These are phyloP conservation scores for Thuidium tamariscinum DNA, from an alignment of 225 moss, liverwort and hornwort species.

Conservation along the genomic window DNA sequence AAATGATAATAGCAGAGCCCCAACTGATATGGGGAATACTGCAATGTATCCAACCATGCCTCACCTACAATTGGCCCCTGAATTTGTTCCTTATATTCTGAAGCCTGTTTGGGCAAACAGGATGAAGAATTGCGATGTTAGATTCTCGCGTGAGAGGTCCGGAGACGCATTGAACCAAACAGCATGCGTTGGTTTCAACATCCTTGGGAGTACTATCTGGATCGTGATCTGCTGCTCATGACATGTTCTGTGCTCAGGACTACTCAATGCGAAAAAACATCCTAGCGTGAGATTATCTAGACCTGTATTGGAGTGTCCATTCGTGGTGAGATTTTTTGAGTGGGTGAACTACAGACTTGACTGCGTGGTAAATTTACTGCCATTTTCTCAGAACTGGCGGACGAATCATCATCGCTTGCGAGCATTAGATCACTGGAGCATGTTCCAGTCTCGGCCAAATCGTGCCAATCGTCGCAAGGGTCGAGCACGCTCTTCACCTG, in stretches of 20 bases:
- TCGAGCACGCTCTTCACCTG: conserved; percentile 47
- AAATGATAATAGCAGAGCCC: neutral
- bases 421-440: neutral
- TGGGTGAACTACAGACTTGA: neutral
- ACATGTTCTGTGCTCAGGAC: neutral
- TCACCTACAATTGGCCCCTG: neutral
- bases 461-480: conserved; percentile 32
- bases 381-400: neutral
- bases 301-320: conserved; percentile 1
- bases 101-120: neutral
- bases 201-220: neutral
- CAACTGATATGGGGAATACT: neutral
- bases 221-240: neutral
- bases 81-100: neutral
- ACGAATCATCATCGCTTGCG: conserved; percentile 7
- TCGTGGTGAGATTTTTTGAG: neutral
- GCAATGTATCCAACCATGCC: neutral
- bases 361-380: neutral
- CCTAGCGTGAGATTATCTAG: neutral
- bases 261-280: neutral
- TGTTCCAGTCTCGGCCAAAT: neutral
- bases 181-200: neutral
- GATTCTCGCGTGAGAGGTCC: neutral
- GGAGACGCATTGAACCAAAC: neutral
- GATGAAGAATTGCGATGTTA: neutral